Evolutionary conservation across 306 rosid genomes (phyloP), one percentile per base, ranked within the genome.

Genomic region (Prunus mume): DNA sequence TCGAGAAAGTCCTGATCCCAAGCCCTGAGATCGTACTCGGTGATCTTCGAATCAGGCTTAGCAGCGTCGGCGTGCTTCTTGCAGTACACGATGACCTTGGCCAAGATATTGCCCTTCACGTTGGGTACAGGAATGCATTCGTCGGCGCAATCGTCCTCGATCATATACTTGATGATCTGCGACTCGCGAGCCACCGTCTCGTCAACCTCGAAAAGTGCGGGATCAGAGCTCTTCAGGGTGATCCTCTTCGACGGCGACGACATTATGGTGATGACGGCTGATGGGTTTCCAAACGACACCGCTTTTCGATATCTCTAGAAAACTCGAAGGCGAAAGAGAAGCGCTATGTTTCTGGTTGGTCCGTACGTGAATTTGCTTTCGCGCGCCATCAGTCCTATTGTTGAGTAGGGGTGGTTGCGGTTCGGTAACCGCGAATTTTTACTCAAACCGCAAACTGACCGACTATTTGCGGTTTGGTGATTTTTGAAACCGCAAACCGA

Each of bases 31-130:
- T 90, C 96, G 0, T 86, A 88, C 0, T 88, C 92, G 52, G 89
- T 57, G 30, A 82, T 54, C 13, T 78, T 85, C n/a, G 87, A 91
- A 0, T 87, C 92, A 28, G 88, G 20, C 51, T 4, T 28, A 12
- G 79, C 20, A 0, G 88, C 83, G 5, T 84, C 93, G 6, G 87
- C 90, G 78, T 93, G 98, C 68, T 83, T 88, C 76, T 81, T 90
- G 55, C 96, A 87, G 83, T 91, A 93, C 71, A 91, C 92, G 84
- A 93, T 87, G 2, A 93, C 96, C 87, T 87, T 91, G 22, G 96
- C 91, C 18, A 93, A 62, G 86, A 91, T 89, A 83, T 86, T 88
- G 80, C 97, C 84, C 7, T 87, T 88, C 0, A 93, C 98, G 76
- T 91, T 91, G 0, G 96, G 96, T 0, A 91, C 72, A 75, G 98